Conservation (phyloP, 2,329 filamentous ascomycete genomes). For the Arachnopeziza araneosa region DNA sequence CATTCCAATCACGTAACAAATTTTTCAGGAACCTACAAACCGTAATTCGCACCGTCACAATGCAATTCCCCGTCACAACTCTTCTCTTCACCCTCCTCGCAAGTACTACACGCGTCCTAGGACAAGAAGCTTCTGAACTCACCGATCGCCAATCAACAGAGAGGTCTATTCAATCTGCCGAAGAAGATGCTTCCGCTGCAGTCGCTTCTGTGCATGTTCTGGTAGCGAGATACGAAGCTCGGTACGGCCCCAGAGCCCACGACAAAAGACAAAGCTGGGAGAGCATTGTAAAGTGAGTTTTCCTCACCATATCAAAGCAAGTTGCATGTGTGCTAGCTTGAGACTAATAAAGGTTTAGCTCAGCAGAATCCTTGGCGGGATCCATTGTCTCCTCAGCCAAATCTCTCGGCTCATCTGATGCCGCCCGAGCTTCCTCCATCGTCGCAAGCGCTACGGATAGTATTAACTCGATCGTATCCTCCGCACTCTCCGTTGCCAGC, state of each 20-base stretch:
- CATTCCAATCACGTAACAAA: background rate
- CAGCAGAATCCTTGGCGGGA: background rate
- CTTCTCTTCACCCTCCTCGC: background rate
- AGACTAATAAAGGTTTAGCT: background rate
- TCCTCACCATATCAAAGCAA: background rate
- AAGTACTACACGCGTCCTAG: background rate
- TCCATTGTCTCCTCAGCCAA: background rate
- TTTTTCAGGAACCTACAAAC: background rate
- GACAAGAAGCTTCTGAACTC: background rate
- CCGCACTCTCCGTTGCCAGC: background rate
- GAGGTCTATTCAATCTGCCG: too few relatives aligned
- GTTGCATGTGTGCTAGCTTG: background rate
- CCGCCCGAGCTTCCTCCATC: background rate
- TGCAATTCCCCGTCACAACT: background rate
- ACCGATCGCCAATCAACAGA: too few relatives aligned
- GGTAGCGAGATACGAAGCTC: too few relatives aligned
- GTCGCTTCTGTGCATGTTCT: too few relatives aligned
- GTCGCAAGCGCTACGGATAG: background rate
- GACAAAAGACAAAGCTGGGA: background rate
- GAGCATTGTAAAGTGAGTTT: background rate
- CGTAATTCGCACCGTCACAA: background rate
- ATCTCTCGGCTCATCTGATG: background rate
- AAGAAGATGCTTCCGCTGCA: too few relatives aligned
- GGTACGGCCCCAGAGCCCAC: background rate
- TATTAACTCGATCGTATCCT: background rate